Evolutionary conservation across 345 rosid species (phyloP).

Genomic region (Mercurialis annua): DNA sequence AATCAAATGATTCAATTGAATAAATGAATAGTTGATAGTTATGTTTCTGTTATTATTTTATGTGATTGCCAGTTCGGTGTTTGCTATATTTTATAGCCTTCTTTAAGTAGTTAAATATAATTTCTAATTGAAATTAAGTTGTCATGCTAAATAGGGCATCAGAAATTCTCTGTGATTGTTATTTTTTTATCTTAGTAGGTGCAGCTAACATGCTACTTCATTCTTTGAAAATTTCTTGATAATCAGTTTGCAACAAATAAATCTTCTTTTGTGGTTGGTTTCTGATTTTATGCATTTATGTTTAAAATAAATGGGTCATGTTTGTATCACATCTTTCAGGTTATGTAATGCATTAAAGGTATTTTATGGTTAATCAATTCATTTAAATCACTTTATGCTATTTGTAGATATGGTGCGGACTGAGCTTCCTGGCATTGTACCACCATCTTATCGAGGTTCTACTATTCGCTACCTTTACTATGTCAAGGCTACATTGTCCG

Average conservation of each 20-base stretch:
- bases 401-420: conserved; percentile 69
- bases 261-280: background rate
- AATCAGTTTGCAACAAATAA: background rate
- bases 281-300: background rate
- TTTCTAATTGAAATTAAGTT: too few relatives aligned
- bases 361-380: background rate
- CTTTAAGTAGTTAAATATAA: background rate
- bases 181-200: background rate
- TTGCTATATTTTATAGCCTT: too few relatives aligned
- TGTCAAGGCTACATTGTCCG: conserved; percentile 55
- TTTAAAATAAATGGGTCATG: background rate
- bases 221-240: background rate
- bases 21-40: too few relatives aligned
- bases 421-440: conserved; percentile 65
- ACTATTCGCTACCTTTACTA: conserved; percentile 85
- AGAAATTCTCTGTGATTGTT: background rate
- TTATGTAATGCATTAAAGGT: background rate
- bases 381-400: conserved; percentile 6
- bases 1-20: too few relatives aligned
- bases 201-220: background rate
- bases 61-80: too few relatives aligned
- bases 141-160: background rate
- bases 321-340: background rate
- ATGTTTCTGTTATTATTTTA: too few relatives aligned
- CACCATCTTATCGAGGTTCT: conserved; percentile 85